A percentile compares a stretch with the other conserved stretches of the same genome.
Evolutionary conservation across 129 eudicot species (phyloP).

Genomic region (Chrysanthemum makinoi): DNA sequence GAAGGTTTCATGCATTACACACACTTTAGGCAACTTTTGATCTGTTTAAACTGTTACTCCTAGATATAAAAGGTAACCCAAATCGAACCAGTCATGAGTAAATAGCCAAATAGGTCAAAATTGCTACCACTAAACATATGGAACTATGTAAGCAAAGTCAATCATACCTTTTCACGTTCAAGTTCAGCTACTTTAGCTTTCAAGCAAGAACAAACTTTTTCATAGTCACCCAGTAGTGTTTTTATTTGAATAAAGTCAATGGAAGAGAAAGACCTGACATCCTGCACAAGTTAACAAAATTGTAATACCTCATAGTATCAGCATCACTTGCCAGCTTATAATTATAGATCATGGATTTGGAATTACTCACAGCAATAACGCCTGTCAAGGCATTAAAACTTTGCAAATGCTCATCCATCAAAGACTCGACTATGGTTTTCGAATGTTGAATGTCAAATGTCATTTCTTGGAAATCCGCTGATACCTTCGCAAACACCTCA

Average conservation of each 20-base stretch:
- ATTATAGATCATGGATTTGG: conserved; percentile 1
- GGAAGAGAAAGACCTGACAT: conserved; percentile 44
- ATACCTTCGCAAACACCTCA: conserved; percentile 41
- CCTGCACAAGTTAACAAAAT: conserved; percentile 40
- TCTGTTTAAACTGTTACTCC: not conserved
- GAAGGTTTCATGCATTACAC: conserved; percentile 1
- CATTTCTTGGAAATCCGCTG: conserved; percentile 52
- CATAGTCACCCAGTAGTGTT: conserved; percentile 41
- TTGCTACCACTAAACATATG: not conserved
- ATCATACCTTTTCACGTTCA: conserved; percentile 73
- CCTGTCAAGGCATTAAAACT: conserved; percentile 32
- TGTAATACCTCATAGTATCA: conserved; percentile 8
- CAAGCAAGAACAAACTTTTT: conserved; percentile 40
- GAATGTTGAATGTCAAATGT: conserved; percentile 52
- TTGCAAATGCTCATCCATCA: conserved; percentile 63
- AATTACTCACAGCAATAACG: conserved; percentile 56
- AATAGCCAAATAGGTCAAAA: not conserved
- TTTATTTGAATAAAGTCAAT: conserved; percentile 42
- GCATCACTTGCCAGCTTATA: not conserved
- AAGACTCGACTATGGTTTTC: conserved; percentile 36
- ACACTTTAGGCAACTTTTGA: conserved; percentile 1
- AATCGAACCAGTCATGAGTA: not conserved
- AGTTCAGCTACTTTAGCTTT: conserved; percentile 52
- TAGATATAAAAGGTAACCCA: not conserved
- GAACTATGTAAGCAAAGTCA: conserved; percentile 19